Percentiles rank a stretch among this genome's conserved stretches.
Conservation (phyloP, 2,329 filamentous ascomycete species). For the Hypoxylon sp. region DNA sequence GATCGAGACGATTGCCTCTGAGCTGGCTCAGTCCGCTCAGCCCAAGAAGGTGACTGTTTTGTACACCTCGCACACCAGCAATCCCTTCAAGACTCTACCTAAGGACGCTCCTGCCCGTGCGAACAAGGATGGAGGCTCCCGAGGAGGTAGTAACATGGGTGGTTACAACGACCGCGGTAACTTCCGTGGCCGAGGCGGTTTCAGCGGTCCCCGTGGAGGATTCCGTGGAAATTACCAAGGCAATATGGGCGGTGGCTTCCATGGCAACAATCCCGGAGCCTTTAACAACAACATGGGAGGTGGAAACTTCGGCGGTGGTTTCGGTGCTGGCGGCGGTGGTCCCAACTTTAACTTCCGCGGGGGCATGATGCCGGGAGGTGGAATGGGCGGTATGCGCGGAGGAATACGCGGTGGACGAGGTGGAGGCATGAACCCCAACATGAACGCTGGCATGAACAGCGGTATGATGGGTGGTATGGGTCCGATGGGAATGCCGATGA, state of each 20-base stretch:
- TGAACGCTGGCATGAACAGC: constrained; percentile 51
- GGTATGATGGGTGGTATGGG: constrained; percentile 52
- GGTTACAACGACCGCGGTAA: constrained; percentile 61
- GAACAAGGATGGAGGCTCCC: constrained; percentile 68
- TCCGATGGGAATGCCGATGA: constrained; percentile 52
- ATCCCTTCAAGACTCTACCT: constrained; percentile 91
- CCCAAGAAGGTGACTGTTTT: constrained; percentile 78
- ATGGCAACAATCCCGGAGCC: constrained; percentile 48
- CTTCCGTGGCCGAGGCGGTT: constrained; percentile 52
- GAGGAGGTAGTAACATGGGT: constrained; percentile 66
- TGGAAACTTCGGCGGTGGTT: constrained; percentile 46
- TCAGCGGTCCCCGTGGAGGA: constrained; percentile 51
- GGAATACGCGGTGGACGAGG: constrained; percentile 53
- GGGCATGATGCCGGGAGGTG: constrained; percentile 52
- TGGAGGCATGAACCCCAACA: constrained; percentile 49
- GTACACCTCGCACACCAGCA: constrained; percentile 81
- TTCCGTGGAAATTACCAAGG: constrained; percentile 52
- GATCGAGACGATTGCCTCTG: constrained; percentile 72
- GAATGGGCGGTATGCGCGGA: constrained; percentile 52
- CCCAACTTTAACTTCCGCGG: constrained; percentile 52
- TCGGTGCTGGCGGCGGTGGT: constrained; percentile 43
- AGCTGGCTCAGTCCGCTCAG: constrained; percentile 65
- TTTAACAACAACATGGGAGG: constrained; percentile 53
- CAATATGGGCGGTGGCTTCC: constrained; percentile 51
- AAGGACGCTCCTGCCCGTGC: constrained; percentile 84